phyloP scores from a whole-genome alignment of 257 asterid genomes.

The Gentiana straminea region DNA sequence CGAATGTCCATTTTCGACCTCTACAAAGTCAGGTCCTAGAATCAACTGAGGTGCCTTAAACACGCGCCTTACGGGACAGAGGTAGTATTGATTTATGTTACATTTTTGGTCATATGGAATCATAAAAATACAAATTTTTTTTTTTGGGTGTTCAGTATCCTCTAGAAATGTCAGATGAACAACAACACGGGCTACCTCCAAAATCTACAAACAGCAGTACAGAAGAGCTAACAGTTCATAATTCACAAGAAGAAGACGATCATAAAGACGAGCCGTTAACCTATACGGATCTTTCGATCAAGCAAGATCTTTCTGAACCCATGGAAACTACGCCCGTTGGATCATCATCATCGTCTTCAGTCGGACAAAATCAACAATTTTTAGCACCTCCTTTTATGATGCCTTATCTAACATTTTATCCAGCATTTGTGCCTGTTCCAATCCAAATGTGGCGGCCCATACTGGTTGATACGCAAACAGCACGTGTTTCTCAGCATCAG shows the following conservation, averaged over 20 bases:
- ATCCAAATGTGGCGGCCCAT: slow-evolving; percentile 44
- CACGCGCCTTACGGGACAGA: not conserved
- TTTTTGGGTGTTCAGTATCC: slow-evolving; percentile 38
- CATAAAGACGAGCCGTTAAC: slow-evolving; percentile 23
- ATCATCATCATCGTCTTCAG: not conserved
- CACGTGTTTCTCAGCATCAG: slow-evolving; percentile 25
- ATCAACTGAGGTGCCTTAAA: too few relatives aligned
- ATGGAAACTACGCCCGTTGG: slow-evolving; percentile 24
- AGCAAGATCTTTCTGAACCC: slow-evolving; percentile 23
- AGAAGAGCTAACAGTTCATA: slow-evolving; percentile 17
- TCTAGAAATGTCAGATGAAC: slow-evolving; percentile 29
- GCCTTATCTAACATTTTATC: slow-evolving; percentile 22
- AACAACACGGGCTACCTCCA: slow-evolving; percentile 26
- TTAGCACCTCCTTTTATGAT: slow-evolving; percentile 9
- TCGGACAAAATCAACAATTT: slow-evolving; percentile 18
- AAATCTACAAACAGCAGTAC: slow-evolving; percentile 23
- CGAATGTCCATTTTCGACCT: too few relatives aligned
- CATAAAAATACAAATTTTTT: not conserved
- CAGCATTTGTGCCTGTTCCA: slow-evolving; percentile 39
- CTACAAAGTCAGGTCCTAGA: too few relatives aligned
- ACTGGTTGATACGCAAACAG: slow-evolving; percentile 14
- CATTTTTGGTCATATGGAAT: not conserved
- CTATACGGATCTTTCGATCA: slow-evolving; percentile 60
- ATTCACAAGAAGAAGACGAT: slow-evolving; percentile 20
- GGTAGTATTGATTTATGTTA: not conserved